Evolutionary conservation across 2,329 filamentous ascomycete genomes (phyloP).

Genomic region (Knufia petricola): DNA sequence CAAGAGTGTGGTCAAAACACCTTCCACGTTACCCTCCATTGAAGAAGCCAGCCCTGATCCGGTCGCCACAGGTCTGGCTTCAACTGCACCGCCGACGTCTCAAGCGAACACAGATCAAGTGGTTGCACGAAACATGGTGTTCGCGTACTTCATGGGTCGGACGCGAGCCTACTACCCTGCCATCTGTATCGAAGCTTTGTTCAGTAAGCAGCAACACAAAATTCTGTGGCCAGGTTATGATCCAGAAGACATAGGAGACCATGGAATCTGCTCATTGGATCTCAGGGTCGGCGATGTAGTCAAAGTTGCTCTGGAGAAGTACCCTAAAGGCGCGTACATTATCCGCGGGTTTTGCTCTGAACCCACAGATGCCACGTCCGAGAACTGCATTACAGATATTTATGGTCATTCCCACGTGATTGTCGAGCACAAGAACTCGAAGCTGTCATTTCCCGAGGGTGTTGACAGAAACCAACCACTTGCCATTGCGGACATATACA

Average conservation of each 20-base stretch:
- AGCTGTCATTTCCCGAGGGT: slow-evolving; percentile 29
- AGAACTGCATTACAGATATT: slow-evolving; percentile 31
- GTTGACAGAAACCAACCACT: slow-evolving; percentile 28
- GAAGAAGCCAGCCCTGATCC: not conserved
- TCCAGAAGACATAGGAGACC: slow-evolving; percentile 32
- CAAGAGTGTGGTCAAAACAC: not conserved
- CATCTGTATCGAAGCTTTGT: slow-evolving; percentile 43
- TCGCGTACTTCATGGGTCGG: slow-evolving; percentile 49
- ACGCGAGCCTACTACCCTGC: slow-evolving; percentile 50
- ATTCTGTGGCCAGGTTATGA: slow-evolving; percentile 38
- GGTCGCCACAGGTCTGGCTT: not conserved
- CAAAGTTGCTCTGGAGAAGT: slow-evolving; percentile 35
- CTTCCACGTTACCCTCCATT: not conserved
- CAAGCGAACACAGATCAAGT: slow-evolving; percentile 12
- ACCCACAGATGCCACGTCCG: slow-evolving; percentile 25
- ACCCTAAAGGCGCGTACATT: slow-evolving; percentile 36
- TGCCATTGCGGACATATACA: slow-evolving; percentile 36
- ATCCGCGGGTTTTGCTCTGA: slow-evolving; percentile 34
- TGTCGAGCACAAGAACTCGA: slow-evolving; percentile 34
- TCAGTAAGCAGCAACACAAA: slow-evolving; percentile 34
- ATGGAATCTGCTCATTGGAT: slow-evolving; percentile 36
- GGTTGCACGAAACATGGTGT: slow-evolving; percentile 43
- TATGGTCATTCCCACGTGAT: slow-evolving; percentile 35
- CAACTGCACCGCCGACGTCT: not conserved
- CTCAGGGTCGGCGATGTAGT: slow-evolving; percentile 37